Base-by-base conservation (phyloP, 2,329 filamentous ascomycete species). In the Didymella exigua region DNA sequence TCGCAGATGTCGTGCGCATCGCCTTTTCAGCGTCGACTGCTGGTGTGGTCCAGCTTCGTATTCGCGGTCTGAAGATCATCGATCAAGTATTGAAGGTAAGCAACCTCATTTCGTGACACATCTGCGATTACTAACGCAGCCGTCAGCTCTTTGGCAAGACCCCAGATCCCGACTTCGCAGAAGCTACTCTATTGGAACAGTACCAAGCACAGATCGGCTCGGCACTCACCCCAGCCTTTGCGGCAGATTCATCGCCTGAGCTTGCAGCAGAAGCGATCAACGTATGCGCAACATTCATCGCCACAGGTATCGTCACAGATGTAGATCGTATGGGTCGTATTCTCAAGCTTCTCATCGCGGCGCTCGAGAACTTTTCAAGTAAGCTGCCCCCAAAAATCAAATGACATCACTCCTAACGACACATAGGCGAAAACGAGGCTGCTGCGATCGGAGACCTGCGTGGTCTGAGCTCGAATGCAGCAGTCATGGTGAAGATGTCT, bases 301-400 rank as follows among this genome's bases (percentile, higher is more conserved):
- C 93, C 0, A 97, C 93, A 0, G 95, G 95, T 13, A 98, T 99
- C 50, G 95, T 99, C 8, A 97, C 92, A 0, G 95, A 98, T 74
- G 87, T 98, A 8, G 96, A 99, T 64, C 87, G 95, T n/a, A 99
- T 99, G 95, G 95, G 95, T 19, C 89, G 95, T 52, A 99, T 99
- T 48, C 83, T 99, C 52, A 98, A 97, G 77, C 89, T 96, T 1
- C 82, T 99, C 2, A 90, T 97, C 5, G 88, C 89, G 37, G 93
- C 93, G 0, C 82, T 99, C 1, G 93, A 98, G 68, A 96, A 93
- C 75, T 96, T 98, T 69, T 91, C 91, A 2, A 86, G 84, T 81
- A 75, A 65, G 78, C 16, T 6, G 2, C 16, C 16, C 9, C 36
- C 9, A 14, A 23, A 5, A 11, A n/a, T n/a, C 3, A 13, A 9